Percentiles rank a stretch among this genome's conserved stretches.
Conservation (phyloP, 2,329 filamentous ascomycete species). For the Cyphellophora europaea region DNA sequence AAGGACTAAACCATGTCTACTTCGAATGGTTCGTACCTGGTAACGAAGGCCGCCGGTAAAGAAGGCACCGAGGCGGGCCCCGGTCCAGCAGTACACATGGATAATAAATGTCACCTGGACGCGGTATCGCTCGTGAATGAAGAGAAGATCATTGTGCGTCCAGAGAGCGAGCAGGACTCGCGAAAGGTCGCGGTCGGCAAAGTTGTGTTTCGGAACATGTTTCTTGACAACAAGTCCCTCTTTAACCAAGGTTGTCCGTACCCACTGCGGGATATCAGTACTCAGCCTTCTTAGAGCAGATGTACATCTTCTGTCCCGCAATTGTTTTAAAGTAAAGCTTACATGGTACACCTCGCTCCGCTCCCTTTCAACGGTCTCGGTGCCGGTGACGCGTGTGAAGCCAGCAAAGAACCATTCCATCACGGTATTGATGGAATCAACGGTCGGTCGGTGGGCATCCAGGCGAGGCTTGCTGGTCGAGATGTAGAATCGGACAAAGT, state of each 20-base stretch:
- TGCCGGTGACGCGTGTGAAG: slow-evolving; percentile 9
- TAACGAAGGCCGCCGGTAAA: slow-evolving; percentile 9
- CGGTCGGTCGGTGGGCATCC: background rate
- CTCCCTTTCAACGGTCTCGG: slow-evolving; percentile 2
- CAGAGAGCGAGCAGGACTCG: slow-evolving; percentile 7
- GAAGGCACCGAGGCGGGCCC: slow-evolving; percentile 12
- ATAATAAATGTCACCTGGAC: slow-evolving; percentile 9
- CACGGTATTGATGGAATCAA: slow-evolving; percentile 2
- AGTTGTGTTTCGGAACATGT: slow-evolving; percentile 11
- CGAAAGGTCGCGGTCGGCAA: slow-evolving; percentile 6
- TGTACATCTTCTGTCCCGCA: no score
- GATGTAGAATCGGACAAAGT: slow-evolving; percentile 5
- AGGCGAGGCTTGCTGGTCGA: background rate
- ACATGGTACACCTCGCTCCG: slow-evolving; percentile 5
- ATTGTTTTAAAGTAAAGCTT: no score
- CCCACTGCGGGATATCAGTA: slow-evolving; percentile 6
- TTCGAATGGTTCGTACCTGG: no score
- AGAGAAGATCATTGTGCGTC: slow-evolving; percentile 12
- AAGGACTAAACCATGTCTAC: no score
- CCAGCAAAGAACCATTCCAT: slow-evolving; percentile 7
- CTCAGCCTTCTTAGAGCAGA: no score
- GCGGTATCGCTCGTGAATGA: slow-evolving; percentile 9
- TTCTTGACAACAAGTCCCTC: slow-evolving; percentile 13
- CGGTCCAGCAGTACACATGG: slow-evolving; percentile 12
- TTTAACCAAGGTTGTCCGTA: slow-evolving; percentile 5